Evolutionary conservation across 2,329 filamentous ascomycete species (phyloP), one percentile per base, ranked within the genome.

Genomic region (Cytospora schulzeri): DNA sequence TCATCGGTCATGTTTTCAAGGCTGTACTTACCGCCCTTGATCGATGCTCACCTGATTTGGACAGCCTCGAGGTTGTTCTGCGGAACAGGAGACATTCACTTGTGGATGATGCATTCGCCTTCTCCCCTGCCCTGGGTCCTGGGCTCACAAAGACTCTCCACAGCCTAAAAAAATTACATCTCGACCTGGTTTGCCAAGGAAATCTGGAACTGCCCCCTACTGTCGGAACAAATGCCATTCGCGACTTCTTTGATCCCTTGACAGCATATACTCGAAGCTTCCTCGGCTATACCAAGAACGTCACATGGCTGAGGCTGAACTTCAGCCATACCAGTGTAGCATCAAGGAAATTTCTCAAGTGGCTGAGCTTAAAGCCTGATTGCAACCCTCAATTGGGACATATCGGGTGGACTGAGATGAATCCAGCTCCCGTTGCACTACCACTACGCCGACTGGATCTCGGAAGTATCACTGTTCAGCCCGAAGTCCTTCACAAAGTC

Each of bases 301-400:
- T 88, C 7, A 76, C 77, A 33, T 80, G 85, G 68, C 75, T 88
- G 6, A 79, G 85, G 3, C 70, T 88, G 52, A 88, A 87, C 68
- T 81, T 83, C 33, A 67, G 70, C 15, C 12, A 38, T 38, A 57
- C 35, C 9, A 26, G 64, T 9, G 0, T 62, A 4, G 22, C 62
- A 3, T 62, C 71, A 2, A 67, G 71, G 0, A 68, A 71, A 1
- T 68, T 84, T 14, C 63, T 85, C 3, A 31, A 69, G 15, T 85
- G 75, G 80, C 70, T 82, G 12, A 73, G 70, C 4, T 33, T 55
- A 68, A 64, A 35, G 70, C 60, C 51, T n/a, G 24, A 60, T 22
- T 35, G 50, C n/a, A 28, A 14, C 31, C 48, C 60, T 38, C 14
- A 12, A 19, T 29, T 7, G 29, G 35, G 4, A 19, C 9, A 15